Evolutionary conservation across 495 filamentous ascomycete species (phyloP), one percentile per base, ranked within the genome.

Genomic region (Cairneyella variabilis): DNA sequence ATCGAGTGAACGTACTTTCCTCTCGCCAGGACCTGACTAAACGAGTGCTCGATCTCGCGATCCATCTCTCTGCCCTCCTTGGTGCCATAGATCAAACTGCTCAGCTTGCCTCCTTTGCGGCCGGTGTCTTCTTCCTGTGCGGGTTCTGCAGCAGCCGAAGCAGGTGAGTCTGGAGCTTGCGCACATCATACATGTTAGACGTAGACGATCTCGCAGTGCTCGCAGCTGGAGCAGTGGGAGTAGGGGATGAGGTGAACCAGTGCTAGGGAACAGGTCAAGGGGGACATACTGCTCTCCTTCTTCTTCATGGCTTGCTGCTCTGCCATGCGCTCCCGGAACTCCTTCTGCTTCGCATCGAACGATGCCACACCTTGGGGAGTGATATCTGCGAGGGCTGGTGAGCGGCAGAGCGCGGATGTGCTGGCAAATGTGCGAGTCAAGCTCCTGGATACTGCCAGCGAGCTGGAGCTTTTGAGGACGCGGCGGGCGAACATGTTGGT

Each of bases 1-100:
- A 98, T 96, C 45, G 89, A 91, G 65, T 98, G 93, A 50, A 98
- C 92, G 66, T 98, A 98, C 72, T 98, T 98, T 49, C 93, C 93
- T 57, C 93, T 82, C 10, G 95, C 95, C 26, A 98, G 76, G 25
- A 97, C 89, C 69, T 96, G 89, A 25, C 84, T 89, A 72, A 97
- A 98, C 61, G 86, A 91, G 42, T 89, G 83, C 75, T 97, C 90
- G 63, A 98, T 91, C 71, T 96, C 91, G 47, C 86, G 82, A 56
- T 98, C 95, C 71, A 96, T 78, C 68, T 93, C 84, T 57, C 90
- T 81, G 3, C 92, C 95, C 66, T 97, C 91, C 64, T 91, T 87
- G 10, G 95, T 97, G 58, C 93, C 93, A 69, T 98, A 97, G 67
- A 98, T 93, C 44, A 98, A 78, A 44, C 83, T 86, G 21, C 71